phyloP scores from a whole-genome alignment of 2,329 filamentous ascomycete species.

The Neofusicoccum laricinum region DNA sequence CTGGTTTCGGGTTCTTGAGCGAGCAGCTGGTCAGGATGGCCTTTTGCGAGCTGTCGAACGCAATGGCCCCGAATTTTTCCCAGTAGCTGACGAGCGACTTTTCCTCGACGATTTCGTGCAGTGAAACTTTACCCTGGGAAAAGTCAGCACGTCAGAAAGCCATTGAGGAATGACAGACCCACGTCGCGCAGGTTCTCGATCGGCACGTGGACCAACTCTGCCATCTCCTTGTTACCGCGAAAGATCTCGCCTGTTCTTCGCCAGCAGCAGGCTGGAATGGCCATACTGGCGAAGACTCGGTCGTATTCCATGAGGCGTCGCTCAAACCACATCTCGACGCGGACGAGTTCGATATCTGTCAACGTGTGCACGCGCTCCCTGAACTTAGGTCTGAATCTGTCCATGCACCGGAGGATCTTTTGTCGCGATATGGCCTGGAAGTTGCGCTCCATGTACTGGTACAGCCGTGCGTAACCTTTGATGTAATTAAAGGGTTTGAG shows the following conservation, averaged over 20 bases:
- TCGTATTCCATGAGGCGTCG: conserved; percentile 96
- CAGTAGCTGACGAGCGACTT: conserved; percentile 95
- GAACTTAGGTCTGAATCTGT: conserved; percentile 93
- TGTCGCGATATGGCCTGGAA: conserved; percentile 79
- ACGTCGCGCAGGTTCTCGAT: conserved; percentile 90
- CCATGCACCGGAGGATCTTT: conserved; percentile 86
- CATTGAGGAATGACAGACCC: conserved; percentile 40
- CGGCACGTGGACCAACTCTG: conserved; percentile 87
- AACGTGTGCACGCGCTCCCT: conserved; percentile 88
- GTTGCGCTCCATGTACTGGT: conserved; percentile 87
- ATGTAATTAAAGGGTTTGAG: conserved; percentile 98
- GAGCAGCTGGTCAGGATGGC: conserved; percentile 92
- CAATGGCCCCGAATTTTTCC: conserved; percentile 98
- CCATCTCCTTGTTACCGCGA: conserved; percentile 97
- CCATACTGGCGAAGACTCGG: conserved; percentile 97
- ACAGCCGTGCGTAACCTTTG: conserved; percentile 86
- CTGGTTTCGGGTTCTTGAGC: conserved; percentile 67
- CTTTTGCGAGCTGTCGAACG: conserved; percentile 91
- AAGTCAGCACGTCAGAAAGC: conserved; percentile 17
- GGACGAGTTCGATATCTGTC: conserved; percentile 89
- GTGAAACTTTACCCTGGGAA: conserved; percentile 81
- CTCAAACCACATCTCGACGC: conserved; percentile 99
- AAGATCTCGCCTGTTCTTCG: conserved; percentile 95
- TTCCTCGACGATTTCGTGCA: conserved; percentile 95
- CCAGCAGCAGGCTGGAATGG: conserved; percentile 97